Evolutionary conservation across 306 rosid genomes (phyloP).

Genomic region (Cyclanthera cordifolia): DNA sequence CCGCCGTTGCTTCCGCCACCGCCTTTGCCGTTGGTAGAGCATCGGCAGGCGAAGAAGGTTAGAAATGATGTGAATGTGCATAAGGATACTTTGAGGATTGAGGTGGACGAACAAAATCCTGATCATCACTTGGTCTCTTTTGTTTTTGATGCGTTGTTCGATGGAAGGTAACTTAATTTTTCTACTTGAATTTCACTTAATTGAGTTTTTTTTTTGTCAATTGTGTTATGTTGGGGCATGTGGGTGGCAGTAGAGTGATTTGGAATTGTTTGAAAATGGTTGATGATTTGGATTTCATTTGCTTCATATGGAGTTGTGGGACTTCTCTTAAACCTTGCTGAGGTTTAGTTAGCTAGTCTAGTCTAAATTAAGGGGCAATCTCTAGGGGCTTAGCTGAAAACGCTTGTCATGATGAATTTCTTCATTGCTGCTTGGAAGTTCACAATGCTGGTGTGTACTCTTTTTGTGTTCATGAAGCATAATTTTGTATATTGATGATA

Average conservation of each 20-base stretch:
- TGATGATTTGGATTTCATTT: background rate
- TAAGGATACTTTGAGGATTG: conserved; percentile 50
- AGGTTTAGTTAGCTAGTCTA: background rate
- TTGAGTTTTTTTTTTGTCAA: too few species aligned
- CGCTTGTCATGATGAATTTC: background rate
- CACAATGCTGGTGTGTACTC: background rate
- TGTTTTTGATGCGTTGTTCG: conserved; percentile 67
- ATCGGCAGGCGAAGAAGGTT: conserved; percentile 70
- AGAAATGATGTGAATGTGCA: conserved; percentile 64
- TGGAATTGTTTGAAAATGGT: too few species aligned
- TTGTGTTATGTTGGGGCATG: background rate
- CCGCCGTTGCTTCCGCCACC: conserved; percentile 27
- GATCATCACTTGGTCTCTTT: conserved; percentile 64
- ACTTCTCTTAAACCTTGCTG: background rate
- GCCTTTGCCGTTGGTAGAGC: conserved; percentile 49
- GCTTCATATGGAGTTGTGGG: background rate
- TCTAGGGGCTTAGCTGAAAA: background rate
- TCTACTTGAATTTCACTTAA: too few species aligned
- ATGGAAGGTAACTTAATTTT: background rate
- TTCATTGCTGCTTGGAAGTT: background rate
- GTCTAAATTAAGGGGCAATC: background rate
- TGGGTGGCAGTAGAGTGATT: background rate
- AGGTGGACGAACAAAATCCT: conserved; percentile 46
- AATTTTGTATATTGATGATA: background rate
- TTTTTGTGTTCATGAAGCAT: background rate